A percentile compares a stretch with the other conserved stretches of the same genome.
Evolutionary conservation across 1,139 yeast genomes (phyloP).

Genomic region (Candida sp.): DNA sequence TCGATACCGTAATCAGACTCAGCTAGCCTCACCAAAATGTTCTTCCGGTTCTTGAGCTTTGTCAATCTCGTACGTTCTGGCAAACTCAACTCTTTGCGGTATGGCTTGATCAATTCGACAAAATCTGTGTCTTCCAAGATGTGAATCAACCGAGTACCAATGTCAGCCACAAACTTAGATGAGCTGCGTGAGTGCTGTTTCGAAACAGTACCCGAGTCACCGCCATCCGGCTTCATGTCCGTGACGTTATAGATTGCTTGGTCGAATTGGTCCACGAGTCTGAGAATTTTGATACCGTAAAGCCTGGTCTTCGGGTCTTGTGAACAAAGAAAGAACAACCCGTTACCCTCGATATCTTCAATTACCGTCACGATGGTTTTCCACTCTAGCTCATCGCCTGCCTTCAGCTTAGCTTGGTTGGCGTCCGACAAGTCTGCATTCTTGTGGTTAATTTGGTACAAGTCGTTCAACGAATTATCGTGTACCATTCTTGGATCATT

Average conservation of each 20-base stretch:
- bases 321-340: constrained; percentile 87
- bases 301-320: constrained; percentile 80
- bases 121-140: constrained; percentile 76
- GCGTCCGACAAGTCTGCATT: constrained; percentile 34
- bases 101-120: constrained; percentile 62
- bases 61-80: constrained; percentile 81
- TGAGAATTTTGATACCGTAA: constrained; percentile 73
- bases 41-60: constrained; percentile 65
- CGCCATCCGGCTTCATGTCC: constrained; percentile 18
- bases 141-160: constrained; percentile 80
- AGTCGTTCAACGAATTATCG: constrained; percentile 45
- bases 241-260: constrained; percentile 68
- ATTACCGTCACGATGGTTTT: constrained; percentile 80
- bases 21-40: constrained; percentile 72
- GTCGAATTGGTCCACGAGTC: constrained; percentile 84
- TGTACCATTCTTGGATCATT: constrained; percentile 42
- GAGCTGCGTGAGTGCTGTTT: constrained; percentile 63
- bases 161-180: constrained; percentile 78
- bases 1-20: constrained; percentile 96
- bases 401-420: constrained; percentile 28
- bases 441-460: constrained; percentile 47
- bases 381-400: constrained; percentile 75
- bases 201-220: constrained; percentile 5
- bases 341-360: constrained; percentile 97
- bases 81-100: constrained; percentile 66